Base-by-base conservation (phyloP, 1,139 yeast genomes). In the Suhomyces anneliseae region DNA sequence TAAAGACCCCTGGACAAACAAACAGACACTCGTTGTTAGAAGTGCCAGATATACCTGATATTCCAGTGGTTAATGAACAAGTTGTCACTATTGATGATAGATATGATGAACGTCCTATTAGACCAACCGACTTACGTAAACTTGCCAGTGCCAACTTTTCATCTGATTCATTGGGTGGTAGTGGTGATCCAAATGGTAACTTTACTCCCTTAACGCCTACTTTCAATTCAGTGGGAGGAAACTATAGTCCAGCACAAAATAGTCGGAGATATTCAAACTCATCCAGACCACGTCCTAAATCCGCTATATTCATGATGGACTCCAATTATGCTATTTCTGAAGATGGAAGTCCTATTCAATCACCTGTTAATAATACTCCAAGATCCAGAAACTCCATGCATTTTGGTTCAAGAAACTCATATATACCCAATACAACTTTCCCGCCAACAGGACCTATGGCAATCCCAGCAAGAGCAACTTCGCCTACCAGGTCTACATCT, bases 81-180 rank as follows among this genome's bases (percentile, higher is more conserved):
- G n/a, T 9, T 29, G 32, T 9, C 14, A 34, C 40, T 19, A 14
- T 7, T 24, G n/a, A n/a, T 11, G n/a, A 8, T 27, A 40, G 15
- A 7, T 8, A 6, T 32, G 40, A 36, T 7, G 38, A 38, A 29
- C 35, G 36, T 15, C 27, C 42, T 12, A 29, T 12, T 12, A 36
- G 43, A 35, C 27, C 38, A 8, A n/a, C 44, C 4, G 56, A 54
- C 45, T 48, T 68, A 33, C 49, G 60, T 6, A 55, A 54, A 37
- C 58, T 74, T 27, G 68, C 72, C 10, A 71, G 77, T 49, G 71
- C 76, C 38, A 74, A 74, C 55, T 74, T 74, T 55, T 72, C 77
- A n/a, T 58, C 74, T 0, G 79, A 74, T 42, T 74, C 79, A 1
- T 53, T 73, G 12, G 47, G 43, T n/a, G 52, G 32, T 5, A 46